Conservation (phyloP, 1,284 basidiomycete genomes). For the Marasmius sp. region DNA sequence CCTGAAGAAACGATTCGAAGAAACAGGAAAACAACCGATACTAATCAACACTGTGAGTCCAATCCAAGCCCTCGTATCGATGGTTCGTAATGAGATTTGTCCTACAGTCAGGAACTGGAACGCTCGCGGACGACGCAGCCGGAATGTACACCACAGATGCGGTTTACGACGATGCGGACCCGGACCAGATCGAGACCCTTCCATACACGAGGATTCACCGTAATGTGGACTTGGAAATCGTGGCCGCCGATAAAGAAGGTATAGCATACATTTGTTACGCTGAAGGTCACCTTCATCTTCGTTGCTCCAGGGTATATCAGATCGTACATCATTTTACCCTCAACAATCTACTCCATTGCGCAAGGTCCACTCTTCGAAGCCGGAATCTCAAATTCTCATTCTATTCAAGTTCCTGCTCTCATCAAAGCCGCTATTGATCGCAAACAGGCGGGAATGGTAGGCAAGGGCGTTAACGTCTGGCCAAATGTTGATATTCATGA, state of each 20-base stretch:
- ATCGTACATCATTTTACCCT: conserved; percentile 42
- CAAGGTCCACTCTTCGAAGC: conserved; percentile 36
- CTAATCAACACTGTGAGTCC: conserved; percentile 51
- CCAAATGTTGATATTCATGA: conserved; percentile 45
- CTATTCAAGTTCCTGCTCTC: conserved; percentile 38
- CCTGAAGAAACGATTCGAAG: conserved; percentile 39
- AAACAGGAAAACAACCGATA: conserved; percentile 38
- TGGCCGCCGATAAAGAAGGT: conserved; percentile 36
- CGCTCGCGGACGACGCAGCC: conserved; percentile 32
- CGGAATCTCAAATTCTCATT: conserved; percentile 42
- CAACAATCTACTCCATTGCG: conserved; percentile 44
- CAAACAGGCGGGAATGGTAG: conserved; percentile 42
- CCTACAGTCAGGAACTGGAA: conserved; percentile 19
- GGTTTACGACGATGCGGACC: conserved; percentile 37
- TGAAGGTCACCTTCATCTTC: background rate
- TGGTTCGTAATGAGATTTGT: background rate
- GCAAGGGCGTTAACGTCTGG: conserved; percentile 47
- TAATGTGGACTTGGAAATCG: conserved; percentile 35
- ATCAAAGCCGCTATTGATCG: conserved; percentile 35
- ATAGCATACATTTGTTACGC: background rate
- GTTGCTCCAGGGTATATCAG: conserved; percentile 37
- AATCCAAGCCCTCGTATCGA: background rate
- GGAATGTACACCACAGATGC: conserved; percentile 28
- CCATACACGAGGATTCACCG: conserved; percentile 18
- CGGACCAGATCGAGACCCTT: conserved; percentile 34